Evolutionary conservation across 2,329 filamentous ascomycete species (phyloP).

Genomic region (Decorospora gaudefroyi): DNA sequence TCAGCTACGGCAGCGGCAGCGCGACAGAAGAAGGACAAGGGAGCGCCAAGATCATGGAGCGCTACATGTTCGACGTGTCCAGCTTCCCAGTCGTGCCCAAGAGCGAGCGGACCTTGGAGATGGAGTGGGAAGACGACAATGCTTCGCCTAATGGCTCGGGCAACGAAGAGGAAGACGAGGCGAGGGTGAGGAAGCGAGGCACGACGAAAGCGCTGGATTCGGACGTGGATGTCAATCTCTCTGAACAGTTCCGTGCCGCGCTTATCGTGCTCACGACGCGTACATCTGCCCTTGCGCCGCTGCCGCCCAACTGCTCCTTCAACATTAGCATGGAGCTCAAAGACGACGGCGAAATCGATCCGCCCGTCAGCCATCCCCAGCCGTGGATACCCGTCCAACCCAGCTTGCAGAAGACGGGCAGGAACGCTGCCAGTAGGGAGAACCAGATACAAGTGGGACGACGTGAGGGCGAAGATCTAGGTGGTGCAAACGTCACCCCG

Average conservation of each 20-base stretch:
- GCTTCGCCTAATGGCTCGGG: constrained; percentile 5
- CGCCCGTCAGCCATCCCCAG: constrained; percentile 57
- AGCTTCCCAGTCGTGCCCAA: constrained; percentile 57
- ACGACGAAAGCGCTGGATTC: constrained; percentile 26
- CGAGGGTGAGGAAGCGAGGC: constrained; percentile 4
- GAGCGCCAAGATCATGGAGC: constrained; percentile 59
- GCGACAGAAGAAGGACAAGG: constrained; percentile 17
- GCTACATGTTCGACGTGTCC: constrained; percentile 64
- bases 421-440: constrained; percentile 28
- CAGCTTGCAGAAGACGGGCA: constrained; percentile 46
- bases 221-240: constrained; percentile 59
- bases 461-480: constrained; percentile 49
- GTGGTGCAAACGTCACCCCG: constrained; percentile 62
- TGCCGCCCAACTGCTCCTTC: constrained; percentile 72
- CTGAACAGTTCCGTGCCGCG: constrained; percentile 72
- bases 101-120: constrained; percentile 56
- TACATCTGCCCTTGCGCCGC: constrained; percentile 59
- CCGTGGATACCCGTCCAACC: constrained; percentile 65
- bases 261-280: constrained; percentile 66
- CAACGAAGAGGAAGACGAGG: constrained; percentile 13
- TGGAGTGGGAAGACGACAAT: constrained; percentile 50
- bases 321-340: constrained; percentile 75
- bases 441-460: constrained; percentile 21
- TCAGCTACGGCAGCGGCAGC: constrained; percentile 44
- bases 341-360: constrained; percentile 58